Base-by-base conservation (phyloP, 2,329 filamentous ascomycete genomes). In the Seiridium unicorne region DNA sequence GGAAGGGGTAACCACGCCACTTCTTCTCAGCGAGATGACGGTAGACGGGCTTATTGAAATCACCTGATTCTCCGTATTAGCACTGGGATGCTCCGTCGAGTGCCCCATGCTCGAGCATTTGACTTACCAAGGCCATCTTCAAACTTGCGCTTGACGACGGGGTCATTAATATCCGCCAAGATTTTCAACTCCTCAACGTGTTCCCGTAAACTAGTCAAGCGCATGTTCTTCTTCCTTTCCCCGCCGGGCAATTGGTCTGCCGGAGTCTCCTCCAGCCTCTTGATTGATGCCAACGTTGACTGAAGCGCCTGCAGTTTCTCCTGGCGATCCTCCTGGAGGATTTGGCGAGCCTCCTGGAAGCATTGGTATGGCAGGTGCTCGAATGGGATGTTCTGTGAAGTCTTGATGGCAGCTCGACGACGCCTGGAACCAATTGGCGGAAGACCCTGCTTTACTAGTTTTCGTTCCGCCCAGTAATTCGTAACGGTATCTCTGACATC, bases 41-140 rank as follows among this genome's bases (percentile, higher is more conserved):
- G 81, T 99, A 99, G 72, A 99, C 93, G 64, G 94, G 94, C 76
- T 96, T 96, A 79, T 86, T 89, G 92, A 98, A 94, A 76, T 98
- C 93, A 65, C 90, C 93, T 97, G 65, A 4, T 35, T 32, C 2
- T 36, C 18, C 51, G 60, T 58, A 26, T 72, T 65, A 69, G 64
- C 35, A 51, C 51, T 46, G n/a, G 4, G 9, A 36, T 57, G 18
- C n/a, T 46, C 36, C 10, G 13, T 38, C 1, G 10, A n/a, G 36
- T 38, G 34, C 54, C 6, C 48, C n/a, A n/a, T 49, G 49, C 8
- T 35, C 11, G 42, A 34, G 7, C 51, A 40, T 40, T 42, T 18
- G 13, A 74, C 84, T 68, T 80, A 97, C 94, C 93, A 69, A 89
- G 76, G 32, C 93, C 93, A 75, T 98, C 93, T 73, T 99, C 95